Evolutionary conservation across 305 asterid genomes (phyloP), one percentile per base, ranked within the genome.

Genomic region (Solanum chacoense): DNA sequence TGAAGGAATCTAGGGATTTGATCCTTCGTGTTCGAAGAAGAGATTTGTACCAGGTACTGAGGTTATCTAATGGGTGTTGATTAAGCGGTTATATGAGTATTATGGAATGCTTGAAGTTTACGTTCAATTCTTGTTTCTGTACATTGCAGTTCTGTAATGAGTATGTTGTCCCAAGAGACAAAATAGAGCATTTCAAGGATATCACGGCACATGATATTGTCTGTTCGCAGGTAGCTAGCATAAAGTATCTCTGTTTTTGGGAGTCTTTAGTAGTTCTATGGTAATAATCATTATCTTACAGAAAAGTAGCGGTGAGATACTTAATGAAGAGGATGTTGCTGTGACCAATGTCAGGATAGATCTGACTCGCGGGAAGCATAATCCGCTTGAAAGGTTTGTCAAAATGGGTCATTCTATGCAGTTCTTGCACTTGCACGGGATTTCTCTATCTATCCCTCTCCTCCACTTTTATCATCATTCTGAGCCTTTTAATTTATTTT

Each of bases 301-400:
- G 98, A 93, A 63, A 93, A 92, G 91, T 93, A 95, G 96, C 5
- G 93, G 93, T 31, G 88, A 88, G 89, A 83, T 76, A 36, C 91
- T 97, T 50, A 90, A 86, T 69, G 98, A 95, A 93, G 98, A 97
- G 91, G 99, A 97, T 87, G 94, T 97, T 84, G 95, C 88, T 87
- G 98, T 97, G 40, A 94, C 93, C 95, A 97, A 95, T 92, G 98
- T 94, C 76, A 89, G 91, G 91, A 97, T 97, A 79, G 98, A 97
- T 91, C 91, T 97, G 94, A 94, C 97, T 88, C 95, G 96, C 37
- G 98, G 98, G 88, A 94, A 65, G 91, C 92, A 93, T 88, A 94
- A 96, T 92, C 98, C 99, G 84, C 99, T 97, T 65, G 96, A 95
- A 67, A 95, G 98, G 99, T 97, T 91, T 88, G 86, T 72, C 28